Percentiles rank a stretch among this genome's conserved stretches.
These are phyloP conservation scores for Pseudogymnoascus sp. DNA, from an alignment of 2,329 filamentous ascomycete species.

Conservation along the genomic window DNA sequence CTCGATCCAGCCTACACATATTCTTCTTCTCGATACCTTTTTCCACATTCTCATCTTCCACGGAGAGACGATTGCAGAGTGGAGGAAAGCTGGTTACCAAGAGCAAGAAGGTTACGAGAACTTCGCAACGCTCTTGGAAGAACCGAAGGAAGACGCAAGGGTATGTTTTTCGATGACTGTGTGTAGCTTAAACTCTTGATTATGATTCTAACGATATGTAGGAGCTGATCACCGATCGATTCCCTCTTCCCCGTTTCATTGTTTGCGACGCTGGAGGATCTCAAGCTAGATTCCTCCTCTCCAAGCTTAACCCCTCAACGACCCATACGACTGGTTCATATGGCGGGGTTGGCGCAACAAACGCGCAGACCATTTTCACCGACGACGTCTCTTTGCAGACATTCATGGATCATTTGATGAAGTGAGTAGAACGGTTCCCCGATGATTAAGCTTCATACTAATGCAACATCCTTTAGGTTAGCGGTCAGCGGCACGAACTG, in stretches of 20 bases:
- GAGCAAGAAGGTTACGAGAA: slow-evolving; percentile 98
- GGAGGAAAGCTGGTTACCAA: slow-evolving; percentile 96
- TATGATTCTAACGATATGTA: slow-evolving; percentile 32
- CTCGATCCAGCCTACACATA: slow-evolving; percentile 89
- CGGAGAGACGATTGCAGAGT: slow-evolving; percentile 94
- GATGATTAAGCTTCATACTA: background rate
- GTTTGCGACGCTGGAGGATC: slow-evolving; percentile 98
- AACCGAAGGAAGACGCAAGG: slow-evolving; percentile 93
- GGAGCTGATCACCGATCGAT: slow-evolving; percentile 95
- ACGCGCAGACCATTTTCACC: slow-evolving; percentile 96
- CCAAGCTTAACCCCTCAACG: slow-evolving; percentile 94
- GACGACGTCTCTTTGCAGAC: slow-evolving; percentile 97
- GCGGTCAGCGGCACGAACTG: slow-evolving; percentile 44
- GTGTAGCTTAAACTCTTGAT: background rate
- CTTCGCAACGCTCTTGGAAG: slow-evolving; percentile 78
- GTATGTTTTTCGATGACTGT: slow-evolving; percentile 42
- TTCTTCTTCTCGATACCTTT: slow-evolving; percentile 93
- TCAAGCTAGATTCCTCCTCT: slow-evolving; percentile 91
- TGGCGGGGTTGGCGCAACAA: slow-evolving; percentile 75
- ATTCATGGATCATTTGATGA: slow-evolving; percentile 99
- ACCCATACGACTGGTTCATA: slow-evolving; percentile 92
- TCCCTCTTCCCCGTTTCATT: slow-evolving; percentile 96
- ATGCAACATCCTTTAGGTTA: slow-evolving; percentile 29
- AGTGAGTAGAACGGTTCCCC: slow-evolving; percentile 51
- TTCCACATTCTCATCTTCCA: slow-evolving; percentile 99